Percentiles rank a stretch among this genome's conserved stretches.
phyloP scores from a whole-genome alignment of 2,329 filamentous ascomycete genomes.

The Exophiala phaeomuriformis region DNA sequence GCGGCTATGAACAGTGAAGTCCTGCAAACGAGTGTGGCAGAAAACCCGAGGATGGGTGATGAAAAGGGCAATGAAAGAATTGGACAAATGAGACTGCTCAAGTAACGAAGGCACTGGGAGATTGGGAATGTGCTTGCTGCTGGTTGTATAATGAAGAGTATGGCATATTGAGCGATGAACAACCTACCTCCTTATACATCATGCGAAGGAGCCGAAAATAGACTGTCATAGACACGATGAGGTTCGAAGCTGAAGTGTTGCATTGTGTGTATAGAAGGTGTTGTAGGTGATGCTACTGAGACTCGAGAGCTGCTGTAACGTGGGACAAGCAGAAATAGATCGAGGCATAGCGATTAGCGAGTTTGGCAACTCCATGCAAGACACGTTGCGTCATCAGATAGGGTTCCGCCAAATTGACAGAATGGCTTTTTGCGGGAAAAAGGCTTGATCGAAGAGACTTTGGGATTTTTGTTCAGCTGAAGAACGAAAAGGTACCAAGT shows the following conservation, averaged over 20 bases:
- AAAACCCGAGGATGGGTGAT: neutral
- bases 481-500: neutral
- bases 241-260: neutral
- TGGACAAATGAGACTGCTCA: no score
- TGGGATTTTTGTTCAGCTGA: neutral
- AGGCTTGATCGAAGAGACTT: neutral
- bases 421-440: neutral
- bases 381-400: neutral
- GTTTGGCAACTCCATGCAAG: neutral
- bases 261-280: neutral
- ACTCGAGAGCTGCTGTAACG: neutral
- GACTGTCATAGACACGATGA: neutral
- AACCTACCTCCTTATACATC: slow-evolving; percentile 17
- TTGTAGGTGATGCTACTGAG: neutral
- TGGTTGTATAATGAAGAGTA: slow-evolving; percentile 8
- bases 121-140: neutral
- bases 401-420: neutral
- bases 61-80: neutral
- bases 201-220: neutral
- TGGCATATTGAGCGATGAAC: neutral
- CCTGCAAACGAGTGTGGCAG: neutral
- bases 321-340: neutral
- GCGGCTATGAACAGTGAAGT: neutral
- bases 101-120: no score
- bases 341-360: neutral